These are phyloP conservation scores for Afroboletus lepidellus DNA, from an alignment of 1,284 basidiomycete genomes.

Conservation along the genomic window DNA sequence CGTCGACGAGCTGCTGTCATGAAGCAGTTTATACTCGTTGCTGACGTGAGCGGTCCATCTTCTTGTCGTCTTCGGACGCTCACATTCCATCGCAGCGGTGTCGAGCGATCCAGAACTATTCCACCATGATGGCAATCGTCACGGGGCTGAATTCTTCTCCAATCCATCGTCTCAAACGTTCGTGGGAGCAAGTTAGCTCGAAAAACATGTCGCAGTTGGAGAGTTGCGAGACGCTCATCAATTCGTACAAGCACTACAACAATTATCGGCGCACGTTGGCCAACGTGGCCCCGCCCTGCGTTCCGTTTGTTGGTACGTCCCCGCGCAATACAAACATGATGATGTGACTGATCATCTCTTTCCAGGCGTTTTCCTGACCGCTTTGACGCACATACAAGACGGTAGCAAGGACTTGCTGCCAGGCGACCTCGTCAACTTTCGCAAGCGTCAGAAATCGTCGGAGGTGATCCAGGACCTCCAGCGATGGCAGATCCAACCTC, in stretches of 20 bases:
- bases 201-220: constrained; percentile 47
- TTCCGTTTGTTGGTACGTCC: constrained; percentile 75
- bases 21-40: constrained; percentile 77
- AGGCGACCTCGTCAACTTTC: constrained; percentile 75
- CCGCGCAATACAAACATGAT: neutral
- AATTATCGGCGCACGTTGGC: constrained; percentile 69
- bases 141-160: constrained; percentile 79
- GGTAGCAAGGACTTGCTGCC: constrained; percentile 71
- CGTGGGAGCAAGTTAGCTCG: constrained; percentile 69
- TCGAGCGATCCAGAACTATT: constrained; percentile 71
- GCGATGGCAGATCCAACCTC: constrained; percentile 73
- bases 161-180: constrained; percentile 71
- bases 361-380: constrained; percentile 74
- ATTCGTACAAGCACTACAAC: constrained; percentile 75
- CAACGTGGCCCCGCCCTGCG: constrained; percentile 71
- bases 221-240: constrained; percentile 57
- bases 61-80: constrained; percentile 4
- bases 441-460: constrained; percentile 72
- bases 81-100: constrained; percentile 51
- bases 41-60: constrained; percentile 54
- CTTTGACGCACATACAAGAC: constrained; percentile 82
- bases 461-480: constrained; percentile 79
- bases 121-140: constrained; percentile 73
- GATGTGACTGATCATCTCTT: neutral
- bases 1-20: constrained; percentile 66